Evolutionary conservation across 805 yeast species (phyloP).

Genomic region (Pichia kluyveri): DNA sequence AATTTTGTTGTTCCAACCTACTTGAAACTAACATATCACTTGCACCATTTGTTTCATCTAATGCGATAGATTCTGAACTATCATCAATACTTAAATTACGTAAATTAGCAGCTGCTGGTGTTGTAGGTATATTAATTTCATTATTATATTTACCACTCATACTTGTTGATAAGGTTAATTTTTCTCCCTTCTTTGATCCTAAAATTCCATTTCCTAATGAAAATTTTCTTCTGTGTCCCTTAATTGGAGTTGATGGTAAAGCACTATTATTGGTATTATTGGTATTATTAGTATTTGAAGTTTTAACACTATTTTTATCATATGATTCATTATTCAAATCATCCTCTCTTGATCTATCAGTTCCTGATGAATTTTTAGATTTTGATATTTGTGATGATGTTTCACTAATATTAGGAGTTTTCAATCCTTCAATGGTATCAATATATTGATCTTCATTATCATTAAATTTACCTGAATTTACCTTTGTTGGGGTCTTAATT

Average conservation of each 20-base stretch:
- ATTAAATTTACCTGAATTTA: constrained; percentile 12
- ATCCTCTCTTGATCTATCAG: constrained; percentile 23
- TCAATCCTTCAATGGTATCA: constrained; percentile 6
- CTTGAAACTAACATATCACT: constrained; percentile 54
- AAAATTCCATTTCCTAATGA: constrained; percentile 52
- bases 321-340: constrained; percentile 2
- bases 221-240: constrained; percentile 51
- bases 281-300: no score
- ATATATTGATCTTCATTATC: constrained; percentile 11
- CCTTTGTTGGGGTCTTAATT: constrained; percentile 6
- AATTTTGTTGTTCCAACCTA: constrained; percentile 41
- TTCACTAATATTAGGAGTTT: constrained; percentile 12
- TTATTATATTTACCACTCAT: constrained; percentile 35
- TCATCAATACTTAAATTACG: constrained; percentile 29
- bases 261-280: not conserved
- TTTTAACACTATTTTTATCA: not conserved
- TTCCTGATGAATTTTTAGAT: constrained; percentile 14
- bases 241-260: constrained; percentile 19
- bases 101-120: constrained; percentile 32
- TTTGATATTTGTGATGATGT: constrained; percentile 12
- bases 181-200: constrained; percentile 33
- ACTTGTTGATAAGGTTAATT: constrained; percentile 25
- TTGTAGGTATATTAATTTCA: constrained; percentile 26
- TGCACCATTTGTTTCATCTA: constrained; percentile 44
- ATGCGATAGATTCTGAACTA: constrained; percentile 54